Base-by-base conservation (phyloP, 2,329 filamentous ascomycete species). In the Dothistroma septosporum region DNA sequence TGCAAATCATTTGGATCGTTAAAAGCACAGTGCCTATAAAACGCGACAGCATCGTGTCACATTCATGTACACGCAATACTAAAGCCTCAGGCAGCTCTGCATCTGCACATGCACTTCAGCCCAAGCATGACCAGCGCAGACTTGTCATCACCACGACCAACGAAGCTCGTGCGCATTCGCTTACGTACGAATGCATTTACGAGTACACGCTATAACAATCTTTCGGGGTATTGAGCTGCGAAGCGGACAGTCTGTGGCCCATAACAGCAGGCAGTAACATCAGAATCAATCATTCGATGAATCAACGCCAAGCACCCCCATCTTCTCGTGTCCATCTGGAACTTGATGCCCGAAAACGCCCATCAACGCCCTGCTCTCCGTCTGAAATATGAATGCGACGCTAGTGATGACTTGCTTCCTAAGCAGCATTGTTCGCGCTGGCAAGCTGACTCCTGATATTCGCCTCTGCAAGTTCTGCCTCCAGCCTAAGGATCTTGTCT, bases 161-260 rank as follows among this genome's bases (percentile, higher is more conserved):
- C 37, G 37, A 8, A 44, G n/a, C 14, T 44, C 3, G 24, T 28
- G 24, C 24, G 19, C 41, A 44, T 6, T 44, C 41, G 41, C 8
- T 44, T 7, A 19, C 14, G 19, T 44, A 44, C 41, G 14, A 19
- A 44, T 44, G 41, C 41, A 44, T 44, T 32, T 44, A 55, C 48
- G 16, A 19, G 44, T 53, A 53, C 56, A 53, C 14, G 47, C 22
- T 52, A 44, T n/a, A 37, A 53, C 47, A 37, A 33, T 41, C 31
- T 28, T 49, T 47, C 19, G 28, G 57, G 50, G 57, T 59, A 59
- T 59, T 59, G 57, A 59, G 57, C 57, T 55, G 57, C 50, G 57
- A 59, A 55, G 50, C 50, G 41, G 53, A 31, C 44, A 57, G 22
- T 50, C 21, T 50, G 12, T n/a, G n/a, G 10, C 47, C 47, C 28